Evolutionary conservation across 345 rosid genomes (phyloP).

Genomic region (Alliaria petiolata): DNA sequence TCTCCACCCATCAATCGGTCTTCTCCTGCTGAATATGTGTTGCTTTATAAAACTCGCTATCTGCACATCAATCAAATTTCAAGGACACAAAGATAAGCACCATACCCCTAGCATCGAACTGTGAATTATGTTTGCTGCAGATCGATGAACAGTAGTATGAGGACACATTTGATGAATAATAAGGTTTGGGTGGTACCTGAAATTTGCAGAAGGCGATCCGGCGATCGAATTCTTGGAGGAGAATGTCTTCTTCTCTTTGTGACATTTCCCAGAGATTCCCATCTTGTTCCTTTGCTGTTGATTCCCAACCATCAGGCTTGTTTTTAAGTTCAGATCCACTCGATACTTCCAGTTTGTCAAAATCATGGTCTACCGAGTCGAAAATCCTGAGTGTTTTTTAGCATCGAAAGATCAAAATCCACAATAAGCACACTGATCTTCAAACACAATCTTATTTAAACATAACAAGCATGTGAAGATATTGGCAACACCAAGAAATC

Average conservation of each 20-base stretch:
- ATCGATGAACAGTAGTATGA: neutral
- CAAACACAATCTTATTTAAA: neutral
- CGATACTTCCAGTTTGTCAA: slow-evolving; percentile 49
- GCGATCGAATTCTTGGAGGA: slow-evolving; percentile 91
- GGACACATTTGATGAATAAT: neutral
- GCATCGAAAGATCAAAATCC: neutral
- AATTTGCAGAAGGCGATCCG: slow-evolving; percentile 85
- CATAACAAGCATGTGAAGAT: neutral
- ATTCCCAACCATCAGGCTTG: slow-evolving; percentile 99
- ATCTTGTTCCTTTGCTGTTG: slow-evolving; percentile 71
- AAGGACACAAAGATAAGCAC: neutral
- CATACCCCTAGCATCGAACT: neutral
- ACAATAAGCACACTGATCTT: neutral
- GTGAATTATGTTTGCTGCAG: neutral
- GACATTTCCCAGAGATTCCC: slow-evolving; percentile 96
- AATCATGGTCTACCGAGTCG: slow-evolving; percentile 58
- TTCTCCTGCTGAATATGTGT: slow-evolving; percentile 90
- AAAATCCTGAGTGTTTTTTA: slow-evolving; percentile 51
- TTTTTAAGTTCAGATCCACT: slow-evolving; percentile 65
- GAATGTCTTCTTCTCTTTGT: slow-evolving; percentile 94
- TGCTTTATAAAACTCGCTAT: slow-evolving; percentile 94
- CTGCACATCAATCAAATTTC: slow-evolving; percentile 36
- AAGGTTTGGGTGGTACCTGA: slow-evolving; percentile 43
- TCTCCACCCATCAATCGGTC: slow-evolving; percentile 97
- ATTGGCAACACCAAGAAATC: neutral